A percentile compares a stretch with the other conserved stretches of the same genome.
Conservation (phyloP, 768 basidiomycete genomes). For the Russula vinacea region DNA sequence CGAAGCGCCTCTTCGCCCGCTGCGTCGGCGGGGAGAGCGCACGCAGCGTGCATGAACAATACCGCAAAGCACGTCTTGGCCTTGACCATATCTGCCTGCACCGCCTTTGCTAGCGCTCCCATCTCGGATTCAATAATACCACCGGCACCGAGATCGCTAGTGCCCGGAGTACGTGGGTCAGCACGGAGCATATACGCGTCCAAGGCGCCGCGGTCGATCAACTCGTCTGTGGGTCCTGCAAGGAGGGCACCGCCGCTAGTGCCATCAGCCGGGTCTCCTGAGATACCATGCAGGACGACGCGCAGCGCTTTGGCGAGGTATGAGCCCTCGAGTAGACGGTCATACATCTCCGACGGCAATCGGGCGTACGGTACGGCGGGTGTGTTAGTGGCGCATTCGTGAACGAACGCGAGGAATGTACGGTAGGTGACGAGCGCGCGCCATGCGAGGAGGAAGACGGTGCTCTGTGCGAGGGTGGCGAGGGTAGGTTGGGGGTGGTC, state of each 20-base stretch:
- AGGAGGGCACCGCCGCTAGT: background rate
- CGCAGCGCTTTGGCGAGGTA: conserved; percentile 8
- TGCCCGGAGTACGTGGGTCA: background rate
- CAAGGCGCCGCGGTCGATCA: background rate
- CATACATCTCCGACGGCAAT: background rate
- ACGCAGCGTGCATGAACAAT: conserved; percentile 23
- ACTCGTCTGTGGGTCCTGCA: background rate
- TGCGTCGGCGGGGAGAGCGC: conserved; percentile 7
- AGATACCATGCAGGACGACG: conserved; percentile 1
- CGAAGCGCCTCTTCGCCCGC: conserved; percentile 5
- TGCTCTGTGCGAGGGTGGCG: conserved; percentile 8
- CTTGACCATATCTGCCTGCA: conserved; percentile 2
- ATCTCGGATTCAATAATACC: background rate
- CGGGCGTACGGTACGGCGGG: background rate
- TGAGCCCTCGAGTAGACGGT: background rate
- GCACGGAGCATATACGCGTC: background rate
- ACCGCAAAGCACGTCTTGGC: conserved; percentile 20
- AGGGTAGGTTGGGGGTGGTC: background rate
- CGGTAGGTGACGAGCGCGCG: conserved; percentile 18
- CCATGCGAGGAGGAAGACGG: conserved; percentile 12
- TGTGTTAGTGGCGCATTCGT: background rate
- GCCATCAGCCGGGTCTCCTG: background rate
- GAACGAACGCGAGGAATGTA: conserved; percentile 9
- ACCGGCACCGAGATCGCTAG: background rate
- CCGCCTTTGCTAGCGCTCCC: background rate